phyloP scores from a whole-genome alignment of 352 stramenopile species.

The Phytophthora litchii region DNA sequence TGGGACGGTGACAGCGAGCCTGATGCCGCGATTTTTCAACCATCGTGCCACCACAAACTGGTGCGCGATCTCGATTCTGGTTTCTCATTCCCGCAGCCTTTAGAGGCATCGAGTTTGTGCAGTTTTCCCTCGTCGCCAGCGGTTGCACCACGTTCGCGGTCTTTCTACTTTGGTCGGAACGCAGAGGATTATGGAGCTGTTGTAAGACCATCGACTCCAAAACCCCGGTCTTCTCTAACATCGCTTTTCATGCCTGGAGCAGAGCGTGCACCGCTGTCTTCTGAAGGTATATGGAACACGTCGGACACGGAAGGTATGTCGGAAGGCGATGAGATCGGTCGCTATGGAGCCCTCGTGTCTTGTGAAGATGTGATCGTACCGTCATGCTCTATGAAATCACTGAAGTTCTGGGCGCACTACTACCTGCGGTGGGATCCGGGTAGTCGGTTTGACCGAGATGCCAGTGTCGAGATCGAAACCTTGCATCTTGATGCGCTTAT shows the following conservation, averaged over 20 bases:
- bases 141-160: conserved; percentile 24
- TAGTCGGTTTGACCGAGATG: conserved; percentile 60
- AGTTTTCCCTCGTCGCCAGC: conserved; percentile 32
- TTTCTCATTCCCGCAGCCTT: conserved; percentile 56
- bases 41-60: conserved; percentile 49
- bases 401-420: conserved; percentile 82
- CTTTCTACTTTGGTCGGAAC: conserved; percentile 18
- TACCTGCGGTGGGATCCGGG: conserved; percentile 82
- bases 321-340: conserved; percentile 46
- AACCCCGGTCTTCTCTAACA: conserved; percentile 39
- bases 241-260: conserved; percentile 39
- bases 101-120: conserved; percentile 35
- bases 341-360: conserved; percentile 33
- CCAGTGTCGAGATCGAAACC: conserved; percentile 62
- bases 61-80: conserved; percentile 63
- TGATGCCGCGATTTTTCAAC: conserved; percentile 24
- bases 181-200: conserved; percentile 13
- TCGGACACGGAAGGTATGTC: conserved; percentile 39
- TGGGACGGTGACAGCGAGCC: conserved; percentile 29
- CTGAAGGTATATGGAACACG: conserved; percentile 36
- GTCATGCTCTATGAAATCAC: conserved; percentile 65
- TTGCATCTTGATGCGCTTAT: conserved; percentile 56
- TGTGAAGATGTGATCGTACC: conserved; percentile 74
- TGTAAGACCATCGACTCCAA: conserved; percentile 23
- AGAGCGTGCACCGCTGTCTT: conserved; percentile 33